phyloP scores from a whole-genome alignment of 2,329 filamentous ascomycete species.

The Huntiella bhutanensis region DNA sequence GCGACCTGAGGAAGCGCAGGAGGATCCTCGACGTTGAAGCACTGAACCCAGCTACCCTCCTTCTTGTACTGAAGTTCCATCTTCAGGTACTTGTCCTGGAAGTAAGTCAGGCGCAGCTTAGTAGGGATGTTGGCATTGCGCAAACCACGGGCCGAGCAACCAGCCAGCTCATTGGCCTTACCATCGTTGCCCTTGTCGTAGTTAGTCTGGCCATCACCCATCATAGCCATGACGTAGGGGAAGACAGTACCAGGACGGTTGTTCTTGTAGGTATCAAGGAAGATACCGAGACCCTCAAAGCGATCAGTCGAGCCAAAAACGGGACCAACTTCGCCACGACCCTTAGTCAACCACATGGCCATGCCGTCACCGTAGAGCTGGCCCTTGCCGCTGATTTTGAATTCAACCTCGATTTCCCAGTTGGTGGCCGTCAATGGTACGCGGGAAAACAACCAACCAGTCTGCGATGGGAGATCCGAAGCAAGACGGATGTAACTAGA shows the following conservation, averaged over 20 bases:
- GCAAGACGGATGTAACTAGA: conserved; percentile 77
- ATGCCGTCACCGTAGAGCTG: conserved; percentile 91
- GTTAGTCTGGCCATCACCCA: conserved; percentile 69
- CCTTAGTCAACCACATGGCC: conserved; percentile 94
- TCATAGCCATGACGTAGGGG: conserved; percentile 97
- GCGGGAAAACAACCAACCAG: conserved; percentile 83
- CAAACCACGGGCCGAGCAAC: conserved; percentile 85
- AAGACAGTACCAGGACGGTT: conserved; percentile 90
- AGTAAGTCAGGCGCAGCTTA: conserved; percentile 79
- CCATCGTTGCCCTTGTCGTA: conserved; percentile 94
- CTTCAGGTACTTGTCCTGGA: conserved; percentile 81
- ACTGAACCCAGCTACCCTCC: conserved; percentile 72
- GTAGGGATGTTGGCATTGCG: conserved; percentile 64
- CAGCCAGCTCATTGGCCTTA: conserved; percentile 79
- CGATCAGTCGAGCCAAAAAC: conserved; percentile 79
- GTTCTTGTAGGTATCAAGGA: conserved; percentile 99
- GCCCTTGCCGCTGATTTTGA: conserved; percentile 77
- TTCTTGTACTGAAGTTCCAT: conserved; percentile 89
- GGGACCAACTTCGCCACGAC: conserved; percentile 58
- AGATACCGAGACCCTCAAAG: conserved; percentile 88
- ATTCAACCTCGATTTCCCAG: conserved; percentile 95
- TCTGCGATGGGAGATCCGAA: conserved; percentile 74
- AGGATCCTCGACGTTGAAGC: conserved; percentile 57
- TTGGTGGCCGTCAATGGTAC: conserved; percentile 93
- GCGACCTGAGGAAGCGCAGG: conserved; percentile 62